A percentile compares a stretch with the other conserved stretches of the same genome.
Evolutionary conservation across 176 grass and related monocot genomes (phyloP).

Genomic region (Cenchrus fungigraminus): DNA sequence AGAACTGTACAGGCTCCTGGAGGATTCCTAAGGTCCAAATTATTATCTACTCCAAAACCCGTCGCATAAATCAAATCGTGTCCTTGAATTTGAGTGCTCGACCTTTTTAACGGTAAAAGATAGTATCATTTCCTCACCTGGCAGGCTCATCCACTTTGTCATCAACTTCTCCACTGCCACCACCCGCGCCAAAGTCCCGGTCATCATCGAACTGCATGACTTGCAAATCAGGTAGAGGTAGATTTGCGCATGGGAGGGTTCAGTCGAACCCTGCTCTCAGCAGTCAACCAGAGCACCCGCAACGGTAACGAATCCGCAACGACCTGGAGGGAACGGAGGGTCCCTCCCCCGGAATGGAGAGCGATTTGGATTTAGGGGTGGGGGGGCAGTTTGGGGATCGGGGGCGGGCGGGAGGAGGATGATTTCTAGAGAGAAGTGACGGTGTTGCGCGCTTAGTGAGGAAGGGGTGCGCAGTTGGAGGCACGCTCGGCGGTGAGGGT

Average conservation of each 20-base stretch:
- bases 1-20: not conserved
- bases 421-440: not conserved
- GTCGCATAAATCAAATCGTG: not conserved
- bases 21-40: not conserved
- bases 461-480: not conserved
- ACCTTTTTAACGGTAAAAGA: not conserved
- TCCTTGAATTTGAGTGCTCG: not conserved
- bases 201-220: constrained; percentile 68
- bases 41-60: not conserved
- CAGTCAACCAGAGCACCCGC: not conserved
- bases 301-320: not conserved
- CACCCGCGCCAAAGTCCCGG: constrained; percentile 24
- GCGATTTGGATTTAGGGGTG: not conserved
- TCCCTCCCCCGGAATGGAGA: not conserved
- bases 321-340: not conserved
- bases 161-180: constrained; percentile 35
- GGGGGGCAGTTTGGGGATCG: not conserved
- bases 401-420: not conserved
- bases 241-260: constrained; percentile 11
- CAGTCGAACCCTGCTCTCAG: not conserved
- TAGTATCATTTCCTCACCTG: constrained; percentile 48
- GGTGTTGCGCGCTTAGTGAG: not conserved
- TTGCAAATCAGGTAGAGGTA: not conserved
- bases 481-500: no score
- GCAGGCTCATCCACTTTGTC: constrained; percentile 48